Base-by-base conservation (phyloP, 257 asterid species). In the Capsicum pubescens region DNA sequence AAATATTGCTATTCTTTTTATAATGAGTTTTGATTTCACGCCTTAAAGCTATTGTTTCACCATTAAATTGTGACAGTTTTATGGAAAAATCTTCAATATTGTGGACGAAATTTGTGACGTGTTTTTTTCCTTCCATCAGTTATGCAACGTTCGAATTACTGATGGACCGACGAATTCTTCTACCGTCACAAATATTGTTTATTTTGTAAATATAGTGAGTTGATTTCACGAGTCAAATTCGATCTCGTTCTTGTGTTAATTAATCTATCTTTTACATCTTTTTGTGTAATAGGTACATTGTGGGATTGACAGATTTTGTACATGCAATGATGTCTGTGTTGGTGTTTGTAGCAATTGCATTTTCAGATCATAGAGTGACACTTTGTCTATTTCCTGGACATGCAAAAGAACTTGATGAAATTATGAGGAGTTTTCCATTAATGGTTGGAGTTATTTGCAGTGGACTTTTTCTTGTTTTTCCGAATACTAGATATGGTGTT, bases 381-480 rank as follows among this genome's bases (percentile, higher is more conserved):
- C 90, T 91, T 0, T 96, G 99, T 36, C 84, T 94, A 42, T 91
- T 93, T 54, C 97, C 97, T n/a, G 91, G 94, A n/a, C 95, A 94
- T 69, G 91, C 88, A 0, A 85, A 88, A 85, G 98, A 94, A 87
- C 79, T 96, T 88, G 92, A 91, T 56, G 98, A 96, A 86, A 94
- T 91, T 19, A 93, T 93, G 98, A 90, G 91, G 93, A 94, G 99
- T 85, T 95, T 95, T 35, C 98, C 99, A 0, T 68, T 94, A 85
- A 93, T 96, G 99, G 92, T 93, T 10, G 98, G 98, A 86, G 89
- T 94, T 3, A 82, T 92, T 26, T 96, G 99, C 87, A 94, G 98
- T 68, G 95, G 94, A 6, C 78, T 96, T 85, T 96, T 94, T 86
- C 97, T 96, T 12, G 95, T 96, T 13, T 96, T 96, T 72, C 99